Conservation (phyloP, 495 filamentous ascomycete species). For the Lasiosphaeria miniovina region DNA sequence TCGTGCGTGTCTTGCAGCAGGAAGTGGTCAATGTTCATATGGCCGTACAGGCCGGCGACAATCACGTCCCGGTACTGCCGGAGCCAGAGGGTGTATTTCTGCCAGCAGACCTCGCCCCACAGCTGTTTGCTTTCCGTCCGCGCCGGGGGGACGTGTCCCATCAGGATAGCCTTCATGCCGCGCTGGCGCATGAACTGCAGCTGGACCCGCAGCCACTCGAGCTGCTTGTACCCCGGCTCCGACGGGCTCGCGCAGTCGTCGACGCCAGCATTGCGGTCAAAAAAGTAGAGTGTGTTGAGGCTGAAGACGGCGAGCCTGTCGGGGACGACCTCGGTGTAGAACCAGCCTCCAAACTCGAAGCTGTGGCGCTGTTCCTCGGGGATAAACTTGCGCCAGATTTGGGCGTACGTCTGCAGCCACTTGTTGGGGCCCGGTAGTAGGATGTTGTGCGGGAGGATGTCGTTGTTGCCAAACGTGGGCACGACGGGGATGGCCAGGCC, state of each 20-base stretch:
- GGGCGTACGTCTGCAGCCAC: slow-evolving; percentile 69
- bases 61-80: slow-evolving; percentile 89
- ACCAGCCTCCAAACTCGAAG: slow-evolving; percentile 93
- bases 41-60: slow-evolving; percentile 74
- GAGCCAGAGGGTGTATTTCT: slow-evolving; percentile 91
- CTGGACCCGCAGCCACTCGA: slow-evolving; percentile 96
- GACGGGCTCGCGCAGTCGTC: slow-evolving; percentile 76
- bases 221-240: slow-evolving; percentile 87
- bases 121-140: slow-evolving; percentile 74
- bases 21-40: slow-evolving; percentile 99
- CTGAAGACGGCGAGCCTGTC: slow-evolving; percentile 85
- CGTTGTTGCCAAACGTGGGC: slow-evolving; percentile 94
- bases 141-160: slow-evolving; percentile 90
- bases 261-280: slow-evolving; percentile 83
- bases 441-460: slow-evolving; percentile 96
- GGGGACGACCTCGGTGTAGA: slow-evolving; percentile 87
- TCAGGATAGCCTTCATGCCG: slow-evolving; percentile 92
- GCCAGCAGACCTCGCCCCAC: slow-evolving; percentile 96
- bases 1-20: slow-evolving; percentile 83
- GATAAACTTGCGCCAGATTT: slow-evolving; percentile 82
- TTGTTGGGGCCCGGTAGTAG: slow-evolving; percentile 78
- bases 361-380: slow-evolving; percentile 89
- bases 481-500: slow-evolving; percentile 75
- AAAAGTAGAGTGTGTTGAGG: slow-evolving; percentile 96
- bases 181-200: slow-evolving; percentile 75